A percentile compares a stretch with the other conserved stretches of the same genome.
These are phyloP conservation scores for Colletotrichum sp. DNA, from an alignment of 2,329 filamentous ascomycete genomes.

Conservation along the genomic window DNA sequence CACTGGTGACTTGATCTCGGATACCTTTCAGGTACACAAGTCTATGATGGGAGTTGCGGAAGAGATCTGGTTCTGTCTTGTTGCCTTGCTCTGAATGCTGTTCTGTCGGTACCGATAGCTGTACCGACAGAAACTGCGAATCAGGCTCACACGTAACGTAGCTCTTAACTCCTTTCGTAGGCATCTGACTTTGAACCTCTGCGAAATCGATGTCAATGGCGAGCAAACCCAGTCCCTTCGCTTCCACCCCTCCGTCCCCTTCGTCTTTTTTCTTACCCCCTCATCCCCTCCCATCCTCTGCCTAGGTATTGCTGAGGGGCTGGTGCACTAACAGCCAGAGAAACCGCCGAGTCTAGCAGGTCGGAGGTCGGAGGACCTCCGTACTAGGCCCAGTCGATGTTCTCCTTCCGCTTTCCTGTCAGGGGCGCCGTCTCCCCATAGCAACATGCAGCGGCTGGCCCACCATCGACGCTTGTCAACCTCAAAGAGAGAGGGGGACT, in stretches of 20 bases:
- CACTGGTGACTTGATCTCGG: neutral
- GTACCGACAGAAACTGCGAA: neutral
- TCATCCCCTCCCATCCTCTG: neutral
- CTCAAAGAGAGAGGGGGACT: neutral
- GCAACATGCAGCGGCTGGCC: neutral
- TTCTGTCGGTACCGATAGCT: neutral
- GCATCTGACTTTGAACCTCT: neutral
- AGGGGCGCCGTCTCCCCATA: conserved; percentile 1
- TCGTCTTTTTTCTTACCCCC: neutral
- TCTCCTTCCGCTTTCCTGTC: conserved; percentile 12
- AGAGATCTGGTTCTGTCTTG: neutral
- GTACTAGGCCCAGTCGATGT: conserved; percentile 17
- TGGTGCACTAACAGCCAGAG: conserved; percentile 12
- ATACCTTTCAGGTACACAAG: neutral
- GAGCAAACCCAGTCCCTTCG: neutral
- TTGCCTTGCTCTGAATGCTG: neutral
- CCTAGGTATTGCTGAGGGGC: neutral
- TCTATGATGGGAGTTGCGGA: neutral
- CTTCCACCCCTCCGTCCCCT: neutral
- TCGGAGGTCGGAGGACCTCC: conserved; percentile 18
- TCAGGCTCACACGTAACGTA: neutral
- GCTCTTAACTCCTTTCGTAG: neutral
- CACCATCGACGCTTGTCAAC: conserved; percentile 5
- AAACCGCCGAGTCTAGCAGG: conserved; percentile 16
- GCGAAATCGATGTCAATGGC: neutral